Conservation (phyloP, 345 rosid genomes). For the Crucihimalaya himalaica region DNA sequence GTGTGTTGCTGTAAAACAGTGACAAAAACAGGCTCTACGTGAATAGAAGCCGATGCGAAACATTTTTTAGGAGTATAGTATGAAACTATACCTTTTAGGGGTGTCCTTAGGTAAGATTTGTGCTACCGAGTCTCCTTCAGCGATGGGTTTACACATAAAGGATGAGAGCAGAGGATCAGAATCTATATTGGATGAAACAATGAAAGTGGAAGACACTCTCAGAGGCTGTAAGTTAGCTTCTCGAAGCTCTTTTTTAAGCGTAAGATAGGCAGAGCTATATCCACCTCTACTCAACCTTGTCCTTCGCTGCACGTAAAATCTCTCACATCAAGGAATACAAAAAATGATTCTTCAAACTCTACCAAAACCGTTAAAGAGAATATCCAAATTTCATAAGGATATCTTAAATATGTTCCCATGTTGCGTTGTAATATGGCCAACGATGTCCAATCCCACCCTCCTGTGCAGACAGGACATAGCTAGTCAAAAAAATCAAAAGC, state of each 20-base stretch:
- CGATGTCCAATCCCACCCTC: slow-evolving; percentile 68
- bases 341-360: neutral
- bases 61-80: neutral
- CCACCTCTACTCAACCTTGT: slow-evolving; percentile 65
- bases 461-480: slow-evolving; percentile 76
- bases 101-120: slow-evolving; percentile 41
- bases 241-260: slow-evolving; percentile 61
- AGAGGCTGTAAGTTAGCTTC: slow-evolving; percentile 81
- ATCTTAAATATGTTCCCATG: slow-evolving; percentile 65
- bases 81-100: slow-evolving; percentile 43
- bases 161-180: slow-evolving; percentile 91
- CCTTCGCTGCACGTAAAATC: slow-evolving; percentile 64
- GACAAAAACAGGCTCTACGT: neutral
- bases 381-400: slow-evolving; percentile 46
- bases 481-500: slow-evolving; percentile 27
- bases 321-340: slow-evolving; percentile 59
- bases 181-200: slow-evolving; percentile 64
- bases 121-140: slow-evolving; percentile 40
- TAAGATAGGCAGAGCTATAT: slow-evolving; percentile 52
- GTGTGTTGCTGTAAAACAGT: slow-evolving; percentile 34
- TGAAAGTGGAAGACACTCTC: slow-evolving; percentile 61
- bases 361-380: neutral
- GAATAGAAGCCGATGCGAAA: neutral
- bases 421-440: slow-evolving; percentile 71
- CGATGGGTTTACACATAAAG: slow-evolving; percentile 53